phyloP scores from a whole-genome alignment of 768 basidiomycete genomes.

The Aureoboletus auriporus region DNA sequence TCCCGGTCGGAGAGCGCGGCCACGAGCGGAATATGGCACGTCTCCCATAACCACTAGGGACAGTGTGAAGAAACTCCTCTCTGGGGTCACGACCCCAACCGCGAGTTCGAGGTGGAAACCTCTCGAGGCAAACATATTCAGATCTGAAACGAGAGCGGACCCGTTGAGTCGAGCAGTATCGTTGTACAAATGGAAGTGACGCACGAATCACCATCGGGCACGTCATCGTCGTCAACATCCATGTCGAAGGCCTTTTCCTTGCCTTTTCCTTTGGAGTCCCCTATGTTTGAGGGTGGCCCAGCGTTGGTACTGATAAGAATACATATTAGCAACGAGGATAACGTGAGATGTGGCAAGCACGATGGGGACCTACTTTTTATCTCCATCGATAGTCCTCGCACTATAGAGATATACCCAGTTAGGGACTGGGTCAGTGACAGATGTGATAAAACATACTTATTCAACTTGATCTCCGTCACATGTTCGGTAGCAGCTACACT shows the following conservation, averaged over 20 bases:
- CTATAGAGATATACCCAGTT: too few species aligned
- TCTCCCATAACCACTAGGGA: conserved; percentile 1
- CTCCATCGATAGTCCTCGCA: too few species aligned
- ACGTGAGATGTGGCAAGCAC: not conserved
- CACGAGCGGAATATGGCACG: conserved; percentile 22
- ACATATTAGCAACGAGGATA: not conserved
- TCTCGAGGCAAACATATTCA: not conserved
- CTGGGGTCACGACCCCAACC: conserved; percentile 8
- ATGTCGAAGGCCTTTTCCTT: not conserved
- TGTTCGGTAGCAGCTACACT: not conserved
- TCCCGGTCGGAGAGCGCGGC: conserved; percentile 23
- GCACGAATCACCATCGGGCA: not conserved
- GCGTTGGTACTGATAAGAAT: not conserved
- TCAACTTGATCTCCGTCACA: not conserved
- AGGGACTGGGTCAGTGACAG: too few species aligned
- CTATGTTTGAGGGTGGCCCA: not conserved
- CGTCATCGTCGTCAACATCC: too few species aligned
- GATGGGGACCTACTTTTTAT: not conserved
- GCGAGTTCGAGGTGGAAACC: not conserved
- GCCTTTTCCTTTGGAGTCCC: not conserved
- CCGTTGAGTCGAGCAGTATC: too few species aligned
- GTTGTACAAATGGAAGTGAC: too few species aligned
- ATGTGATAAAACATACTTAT: too few species aligned
- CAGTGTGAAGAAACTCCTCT: conserved; percentile 2
- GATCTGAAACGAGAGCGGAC: too few species aligned